Evolutionary conservation across 805 yeast species (phyloP).

Genomic region (Metschnikowia aberdeeniae): DNA sequence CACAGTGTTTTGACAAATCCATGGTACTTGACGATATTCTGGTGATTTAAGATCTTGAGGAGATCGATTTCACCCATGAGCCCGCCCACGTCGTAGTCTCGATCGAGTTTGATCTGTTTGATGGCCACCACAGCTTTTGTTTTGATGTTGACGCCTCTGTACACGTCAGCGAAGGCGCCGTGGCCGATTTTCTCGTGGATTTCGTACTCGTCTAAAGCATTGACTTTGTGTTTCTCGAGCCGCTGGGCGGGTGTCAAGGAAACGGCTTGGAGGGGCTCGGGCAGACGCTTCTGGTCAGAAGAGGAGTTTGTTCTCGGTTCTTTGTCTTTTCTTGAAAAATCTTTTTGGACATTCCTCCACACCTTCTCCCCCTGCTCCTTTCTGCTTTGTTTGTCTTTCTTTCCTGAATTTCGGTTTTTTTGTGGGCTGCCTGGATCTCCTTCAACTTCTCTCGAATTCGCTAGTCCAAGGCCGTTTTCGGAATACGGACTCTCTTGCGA

Average conservation of each 20-base stretch:
- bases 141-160: conserved; percentile 61
- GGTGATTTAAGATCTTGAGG: conserved; percentile 59
- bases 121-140: conserved; percentile 74
- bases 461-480: no score
- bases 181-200: conserved; percentile 68
- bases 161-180: conserved; percentile 91
- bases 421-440: no score
- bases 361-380: no score
- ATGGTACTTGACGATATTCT: conserved; percentile 41
- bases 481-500: no score
- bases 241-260: conserved; percentile 52
- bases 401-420: no score
- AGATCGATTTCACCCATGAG: conserved; percentile 67
- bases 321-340: no score
- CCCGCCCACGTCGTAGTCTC: conserved; percentile 39
- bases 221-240: conserved; percentile 38
- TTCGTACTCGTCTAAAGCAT: conserved; percentile 46
- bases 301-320: no score
- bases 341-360: no score
- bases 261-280: conserved; percentile 10
- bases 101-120: conserved; percentile 65
- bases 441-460: no score
- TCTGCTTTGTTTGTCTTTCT: no score
- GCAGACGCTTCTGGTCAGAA: neutral
- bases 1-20: conserved; percentile 57